Conservation (phyloP, 2,329 filamentous ascomycete genomes). For the Pseudogymnoascus sp. region DNA sequence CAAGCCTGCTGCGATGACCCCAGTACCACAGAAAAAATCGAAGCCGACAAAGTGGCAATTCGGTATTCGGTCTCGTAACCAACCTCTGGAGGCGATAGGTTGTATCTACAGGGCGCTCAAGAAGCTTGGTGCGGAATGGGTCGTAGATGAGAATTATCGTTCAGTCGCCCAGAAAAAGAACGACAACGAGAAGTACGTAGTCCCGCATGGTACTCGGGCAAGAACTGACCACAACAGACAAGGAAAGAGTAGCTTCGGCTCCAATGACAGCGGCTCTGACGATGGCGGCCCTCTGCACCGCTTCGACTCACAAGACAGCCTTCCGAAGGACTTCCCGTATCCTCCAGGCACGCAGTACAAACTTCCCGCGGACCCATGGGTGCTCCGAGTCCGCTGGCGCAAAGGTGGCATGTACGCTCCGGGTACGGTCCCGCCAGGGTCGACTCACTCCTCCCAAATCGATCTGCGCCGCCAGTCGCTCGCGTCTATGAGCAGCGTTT, state of each 20-base stretch:
- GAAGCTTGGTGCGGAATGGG: conserved; percentile 84
- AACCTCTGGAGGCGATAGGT: conserved; percentile 85
- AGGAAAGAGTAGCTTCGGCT: conserved; percentile 34
- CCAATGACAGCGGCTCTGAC: conserved; percentile 28
- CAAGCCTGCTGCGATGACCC: conserved; percentile 54
- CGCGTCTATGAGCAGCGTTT: conserved; percentile 27
- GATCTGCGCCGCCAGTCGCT: conserved; percentile 35
- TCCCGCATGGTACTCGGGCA: not conserved
- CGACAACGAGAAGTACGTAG: conserved; percentile 33
- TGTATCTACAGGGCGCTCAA: conserved; percentile 89
- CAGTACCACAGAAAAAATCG: conserved; percentile 58
- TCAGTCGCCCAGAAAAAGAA: conserved; percentile 20
- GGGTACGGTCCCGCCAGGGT: conserved; percentile 39
- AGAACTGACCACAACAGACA: not conserved
- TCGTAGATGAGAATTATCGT: conserved; percentile 50
- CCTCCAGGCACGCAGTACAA: conserved; percentile 59
- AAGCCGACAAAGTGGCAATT: conserved; percentile 95
- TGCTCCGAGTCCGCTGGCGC: conserved; percentile 81
- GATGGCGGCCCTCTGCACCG: conserved; percentile 32
- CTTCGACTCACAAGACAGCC: conserved; percentile 25
- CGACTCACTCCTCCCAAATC: conserved; percentile 39
- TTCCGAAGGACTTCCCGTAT: conserved; percentile 21
- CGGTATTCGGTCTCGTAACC: conserved; percentile 88
- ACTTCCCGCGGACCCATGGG: conserved; percentile 90
- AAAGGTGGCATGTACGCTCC: conserved; percentile 65